These are phyloP conservation scores for Elongisporangium anandrum DNA, from an alignment of 352 stramenopile genomes.

Conservation along the genomic window DNA sequence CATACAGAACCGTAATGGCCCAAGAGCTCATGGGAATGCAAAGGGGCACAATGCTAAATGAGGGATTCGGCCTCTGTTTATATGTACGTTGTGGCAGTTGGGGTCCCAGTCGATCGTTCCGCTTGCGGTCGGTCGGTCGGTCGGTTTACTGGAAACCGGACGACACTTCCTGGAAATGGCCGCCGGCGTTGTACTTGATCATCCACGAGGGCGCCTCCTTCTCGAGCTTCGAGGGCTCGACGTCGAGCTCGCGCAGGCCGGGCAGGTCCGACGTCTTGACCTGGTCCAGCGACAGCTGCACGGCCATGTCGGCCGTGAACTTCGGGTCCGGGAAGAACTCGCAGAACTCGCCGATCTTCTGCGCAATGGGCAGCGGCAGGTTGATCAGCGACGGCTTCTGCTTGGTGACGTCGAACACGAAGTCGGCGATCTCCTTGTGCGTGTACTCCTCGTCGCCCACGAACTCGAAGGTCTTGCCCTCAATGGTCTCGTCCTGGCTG, in stretches of 20 bases:
- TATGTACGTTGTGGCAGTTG: background rate
- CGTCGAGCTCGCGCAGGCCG: constrained; percentile 72
- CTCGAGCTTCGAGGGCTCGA: constrained; percentile 92
- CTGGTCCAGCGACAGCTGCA: constrained; percentile 74
- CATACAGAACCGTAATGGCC: too few species aligned
- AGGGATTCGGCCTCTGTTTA: background rate
- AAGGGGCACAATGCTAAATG: background rate
- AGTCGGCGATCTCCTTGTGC: constrained; percentile 95
- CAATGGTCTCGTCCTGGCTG: constrained; percentile 76
- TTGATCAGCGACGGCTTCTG: constrained; percentile 73
- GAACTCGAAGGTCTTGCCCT: constrained; percentile 94
- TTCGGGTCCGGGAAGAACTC: constrained; percentile 84
- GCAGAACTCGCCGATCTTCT: constrained; percentile 74
- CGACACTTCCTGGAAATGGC: constrained; percentile 92
- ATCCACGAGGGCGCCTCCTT: constrained; percentile 95
- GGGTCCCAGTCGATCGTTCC: background rate
- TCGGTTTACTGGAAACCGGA: constrained; percentile 69
- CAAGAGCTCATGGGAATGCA: too few species aligned
- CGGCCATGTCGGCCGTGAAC: constrained; percentile 76
- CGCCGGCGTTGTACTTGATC: constrained; percentile 92
- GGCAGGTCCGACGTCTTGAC: constrained; percentile 80
- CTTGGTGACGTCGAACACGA: constrained; percentile 92
- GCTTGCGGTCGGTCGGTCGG: background rate
- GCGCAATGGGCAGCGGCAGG: constrained; percentile 68
- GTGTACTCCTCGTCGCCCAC: constrained; percentile 96